Evolutionary conservation across 441 rosid species (phyloP), one percentile per base, ranked within the genome.

Genomic region (Isatis lusitanica): DNA sequence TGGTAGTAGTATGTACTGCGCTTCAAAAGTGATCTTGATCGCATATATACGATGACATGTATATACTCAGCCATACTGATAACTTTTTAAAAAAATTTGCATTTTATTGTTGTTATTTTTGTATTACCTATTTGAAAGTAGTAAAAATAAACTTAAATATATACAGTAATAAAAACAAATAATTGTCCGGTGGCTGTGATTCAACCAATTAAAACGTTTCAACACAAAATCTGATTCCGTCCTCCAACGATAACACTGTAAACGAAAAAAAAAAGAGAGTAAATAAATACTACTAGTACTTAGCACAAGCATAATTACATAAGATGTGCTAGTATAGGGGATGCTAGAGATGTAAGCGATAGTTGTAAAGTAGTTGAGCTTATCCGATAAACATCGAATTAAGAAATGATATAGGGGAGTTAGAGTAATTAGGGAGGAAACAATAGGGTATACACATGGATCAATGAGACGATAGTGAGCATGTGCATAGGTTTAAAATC

Each of bases 381-480:
- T 77, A 77, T 77, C 80, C 80, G 13, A 26, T 40, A 13, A 51
- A 11, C 33, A 7, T 33, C 18, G 16, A 66, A 35, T 65, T 58
- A 40, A 61, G 28, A 57, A 64, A 70, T 70, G 40, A 39, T 59
- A 6, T 64, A 71, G 61, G 53, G 40, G 56, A 71, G 18, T 43
- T 77, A 77, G 80, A 66, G 69, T 71, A 65, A 52, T 70, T 63
- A 76, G 80, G 55, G 66, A 24, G 57, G 44, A 17, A 18, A 36
- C 9, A 16, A 17, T 66, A 77, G 80, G 73, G 38, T 71, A 10
- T 50, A 77, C 80, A 77, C 69, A 60, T 77, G 80, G 80, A 59
- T 77, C 77, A 71, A 77, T 71, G 44, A 71, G 46, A 71, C 5
- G 74, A 77, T 4, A 60, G 70, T 1, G 60, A 59, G 80, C 80